A percentile compares a stretch with the other conserved stretches of the same genome.
These are phyloP conservation scores for Populus alba DNA, from an alignment of 345 rosid species.

Conservation along the genomic window DNA sequence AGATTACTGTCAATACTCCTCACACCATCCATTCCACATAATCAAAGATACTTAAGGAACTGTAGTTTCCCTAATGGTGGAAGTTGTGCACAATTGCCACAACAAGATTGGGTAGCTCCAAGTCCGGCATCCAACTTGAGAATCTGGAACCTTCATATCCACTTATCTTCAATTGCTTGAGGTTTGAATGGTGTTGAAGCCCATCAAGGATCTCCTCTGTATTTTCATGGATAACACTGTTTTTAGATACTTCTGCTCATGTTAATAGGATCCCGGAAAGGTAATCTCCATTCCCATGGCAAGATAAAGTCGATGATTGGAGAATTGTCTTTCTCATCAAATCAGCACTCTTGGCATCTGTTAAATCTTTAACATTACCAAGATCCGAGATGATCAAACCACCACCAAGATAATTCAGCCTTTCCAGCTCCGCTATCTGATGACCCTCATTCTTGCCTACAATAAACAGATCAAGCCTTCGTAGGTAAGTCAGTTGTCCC, in stretches of 20 bases:
- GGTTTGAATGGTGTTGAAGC: background rate
- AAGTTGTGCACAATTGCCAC: background rate
- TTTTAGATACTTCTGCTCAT: too few species aligned
- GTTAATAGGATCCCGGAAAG: too few species aligned
- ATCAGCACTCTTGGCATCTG: conserved; percentile 18
- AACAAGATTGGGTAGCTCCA: background rate
- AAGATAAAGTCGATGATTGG: background rate
- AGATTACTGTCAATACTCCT: background rate
- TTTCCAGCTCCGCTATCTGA: background rate
- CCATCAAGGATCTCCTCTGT: background rate
- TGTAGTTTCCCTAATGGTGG: conserved; percentile 9
- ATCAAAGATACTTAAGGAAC: background rate
- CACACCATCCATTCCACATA: background rate
- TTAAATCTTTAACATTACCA: background rate
- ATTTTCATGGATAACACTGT: background rate
- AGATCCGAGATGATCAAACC: conserved; percentile 6
- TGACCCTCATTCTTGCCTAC: conserved; percentile 6
- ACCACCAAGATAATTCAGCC: conserved; percentile 8
- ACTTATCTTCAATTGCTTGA: background rate
- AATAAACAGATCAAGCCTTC: conserved; percentile 13
- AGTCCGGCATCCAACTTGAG: background rate
- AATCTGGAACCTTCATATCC: background rate
- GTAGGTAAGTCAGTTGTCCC: conserved; percentile 8
- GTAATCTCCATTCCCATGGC: conserved; percentile 1
- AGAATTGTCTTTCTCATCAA: conserved; percentile 15